phyloP scores from a whole-genome alignment of 2,329 filamentous ascomycete species.

The Endothia cerciana region DNA sequence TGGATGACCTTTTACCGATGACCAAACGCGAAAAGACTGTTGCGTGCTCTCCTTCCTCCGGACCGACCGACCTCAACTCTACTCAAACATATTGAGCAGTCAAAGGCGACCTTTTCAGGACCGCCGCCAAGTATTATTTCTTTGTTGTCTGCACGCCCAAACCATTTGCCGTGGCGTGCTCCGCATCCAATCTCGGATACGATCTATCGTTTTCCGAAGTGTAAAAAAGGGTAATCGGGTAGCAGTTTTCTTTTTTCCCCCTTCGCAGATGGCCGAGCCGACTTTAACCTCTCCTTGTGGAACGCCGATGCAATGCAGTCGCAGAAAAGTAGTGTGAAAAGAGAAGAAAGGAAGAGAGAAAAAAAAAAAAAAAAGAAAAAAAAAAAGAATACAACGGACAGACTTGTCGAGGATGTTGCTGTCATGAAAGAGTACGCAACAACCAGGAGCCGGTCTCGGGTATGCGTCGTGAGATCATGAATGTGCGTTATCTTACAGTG shows the following conservation, averaged over 20 bases:
- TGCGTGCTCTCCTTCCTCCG: slow-evolving; percentile 18
- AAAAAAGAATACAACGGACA: slow-evolving; percentile 35
- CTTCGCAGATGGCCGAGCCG: slow-evolving; percentile 32
- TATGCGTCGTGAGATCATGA: slow-evolving; percentile 52
- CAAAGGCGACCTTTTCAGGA: slow-evolving; percentile 29
- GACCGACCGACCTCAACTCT: not conserved
- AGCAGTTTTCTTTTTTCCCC: slow-evolving; percentile 36
- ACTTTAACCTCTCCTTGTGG: slow-evolving; percentile 29
- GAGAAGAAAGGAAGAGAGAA: slow-evolving; percentile 27
- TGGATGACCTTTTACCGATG: slow-evolving; percentile 30
- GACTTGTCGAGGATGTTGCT: slow-evolving; percentile 19
- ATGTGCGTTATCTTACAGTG: slow-evolving; percentile 33
- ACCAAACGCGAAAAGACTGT: slow-evolving; percentile 25
- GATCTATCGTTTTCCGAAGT: slow-evolving; percentile 30
- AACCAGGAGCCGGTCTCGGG: slow-evolving; percentile 26
- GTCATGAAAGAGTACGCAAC: slow-evolving; percentile 17
- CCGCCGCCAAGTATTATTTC: slow-evolving; percentile 25
- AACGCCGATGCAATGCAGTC: slow-evolving; percentile 53
- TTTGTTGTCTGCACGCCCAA: slow-evolving; percentile 18
- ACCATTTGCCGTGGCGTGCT: slow-evolving; percentile 19
- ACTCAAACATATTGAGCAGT: slow-evolving; percentile 14
- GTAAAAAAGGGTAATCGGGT: slow-evolving; percentile 24
- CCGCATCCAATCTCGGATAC: slow-evolving; percentile 34
- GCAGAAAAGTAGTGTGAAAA: slow-evolving; percentile 27
- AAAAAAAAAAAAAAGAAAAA: too few relatives aligned